A percentile compares a stretch with the other conserved stretches of the same genome.
phyloP scores from a whole-genome alignment of 2,329 filamentous ascomycete genomes.

The Cladosporium sp. region DNA sequence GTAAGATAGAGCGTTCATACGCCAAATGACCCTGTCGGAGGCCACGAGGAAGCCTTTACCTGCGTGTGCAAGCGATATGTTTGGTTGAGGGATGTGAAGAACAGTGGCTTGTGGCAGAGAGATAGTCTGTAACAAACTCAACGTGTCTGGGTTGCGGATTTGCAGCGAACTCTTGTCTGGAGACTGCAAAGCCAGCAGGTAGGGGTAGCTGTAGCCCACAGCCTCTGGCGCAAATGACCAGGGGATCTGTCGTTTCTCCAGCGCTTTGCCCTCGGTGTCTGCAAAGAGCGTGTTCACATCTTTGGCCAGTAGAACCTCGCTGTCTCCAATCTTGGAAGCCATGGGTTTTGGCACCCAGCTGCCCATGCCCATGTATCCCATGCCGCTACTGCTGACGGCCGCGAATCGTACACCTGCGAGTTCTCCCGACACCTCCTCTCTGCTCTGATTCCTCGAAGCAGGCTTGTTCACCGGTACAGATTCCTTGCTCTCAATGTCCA shows the following conservation, averaged over 20 bases:
- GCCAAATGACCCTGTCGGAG: constrained; percentile 90
- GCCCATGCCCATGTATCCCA: constrained; percentile 96
- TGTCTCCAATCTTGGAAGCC: constrained; percentile 77
- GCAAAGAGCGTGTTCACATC: constrained; percentile 96
- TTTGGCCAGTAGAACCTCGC: constrained; percentile 90
- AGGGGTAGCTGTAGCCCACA: constrained; percentile 95
- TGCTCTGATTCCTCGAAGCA: constrained; percentile 27
- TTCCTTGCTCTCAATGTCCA: constrained; percentile 75
- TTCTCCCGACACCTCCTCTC: constrained; percentile 51
- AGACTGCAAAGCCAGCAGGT: constrained; percentile 82
- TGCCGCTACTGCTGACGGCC: constrained; percentile 78
- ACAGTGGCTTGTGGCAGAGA: constrained; percentile 78
- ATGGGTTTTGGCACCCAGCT: constrained; percentile 90
- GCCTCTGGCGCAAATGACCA: constrained; percentile 87
- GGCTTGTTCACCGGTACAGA: constrained; percentile 70
- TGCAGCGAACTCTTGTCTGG: constrained; percentile 83
- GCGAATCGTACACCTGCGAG: constrained; percentile 69
- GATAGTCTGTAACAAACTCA: constrained; percentile 86
- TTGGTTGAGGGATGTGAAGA: constrained; percentile 89
- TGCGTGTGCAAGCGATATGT: constrained; percentile 89
- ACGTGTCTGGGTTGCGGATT: constrained; percentile 86
- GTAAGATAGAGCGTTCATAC: constrained; percentile 92
- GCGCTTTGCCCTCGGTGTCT: constrained; percentile 75
- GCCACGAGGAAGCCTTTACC: constrained; percentile 94
- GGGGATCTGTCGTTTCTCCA: constrained; percentile 85